These are phyloP conservation scores for Pleurotus salmoneostramineus DNA, from an alignment of 768 basidiomycete species.

Conservation along the genomic window DNA sequence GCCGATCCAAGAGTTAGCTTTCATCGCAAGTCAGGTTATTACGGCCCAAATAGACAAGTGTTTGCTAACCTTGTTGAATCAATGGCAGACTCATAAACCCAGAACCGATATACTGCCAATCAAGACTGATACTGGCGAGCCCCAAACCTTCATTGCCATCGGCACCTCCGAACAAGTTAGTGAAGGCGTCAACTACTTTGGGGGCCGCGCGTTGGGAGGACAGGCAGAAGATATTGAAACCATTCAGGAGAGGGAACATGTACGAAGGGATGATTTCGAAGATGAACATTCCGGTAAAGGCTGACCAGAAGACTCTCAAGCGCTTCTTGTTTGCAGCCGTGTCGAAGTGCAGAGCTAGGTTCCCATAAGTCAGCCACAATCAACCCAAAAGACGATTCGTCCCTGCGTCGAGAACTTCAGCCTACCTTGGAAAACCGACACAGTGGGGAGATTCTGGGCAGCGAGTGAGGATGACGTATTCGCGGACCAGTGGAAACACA, in stretches of 20 bases:
- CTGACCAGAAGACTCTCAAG: constrained; percentile 48
- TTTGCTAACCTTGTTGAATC: constrained; percentile 49
- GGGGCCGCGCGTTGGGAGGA: constrained; percentile 45
- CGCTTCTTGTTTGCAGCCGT: constrained; percentile 39
- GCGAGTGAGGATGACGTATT: neutral
- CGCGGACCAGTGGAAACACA: neutral
- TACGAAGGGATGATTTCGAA: constrained; percentile 53
- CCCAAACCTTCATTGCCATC: constrained; percentile 69
- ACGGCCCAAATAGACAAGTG: neutral
- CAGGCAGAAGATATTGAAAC: constrained; percentile 57
- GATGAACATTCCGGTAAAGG: constrained; percentile 47
- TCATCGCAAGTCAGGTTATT: neutral
- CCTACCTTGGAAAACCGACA: constrained; percentile 56
- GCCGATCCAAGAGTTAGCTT: constrained; percentile 56
- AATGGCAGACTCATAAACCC: constrained; percentile 47
- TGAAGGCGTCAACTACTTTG: constrained; percentile 43
- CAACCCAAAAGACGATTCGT: neutral
- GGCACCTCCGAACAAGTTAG: constrained; percentile 64
- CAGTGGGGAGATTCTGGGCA: constrained; percentile 47
- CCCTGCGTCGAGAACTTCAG: neutral
- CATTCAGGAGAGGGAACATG: constrained; percentile 62
- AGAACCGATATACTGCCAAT: constrained; percentile 66
- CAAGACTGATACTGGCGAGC: constrained; percentile 55
- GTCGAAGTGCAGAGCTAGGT: constrained; percentile 46
- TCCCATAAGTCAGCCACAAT: neutral